Conservation (phyloP, 257 asterid species). For the Solanum lignicaule region DNA sequence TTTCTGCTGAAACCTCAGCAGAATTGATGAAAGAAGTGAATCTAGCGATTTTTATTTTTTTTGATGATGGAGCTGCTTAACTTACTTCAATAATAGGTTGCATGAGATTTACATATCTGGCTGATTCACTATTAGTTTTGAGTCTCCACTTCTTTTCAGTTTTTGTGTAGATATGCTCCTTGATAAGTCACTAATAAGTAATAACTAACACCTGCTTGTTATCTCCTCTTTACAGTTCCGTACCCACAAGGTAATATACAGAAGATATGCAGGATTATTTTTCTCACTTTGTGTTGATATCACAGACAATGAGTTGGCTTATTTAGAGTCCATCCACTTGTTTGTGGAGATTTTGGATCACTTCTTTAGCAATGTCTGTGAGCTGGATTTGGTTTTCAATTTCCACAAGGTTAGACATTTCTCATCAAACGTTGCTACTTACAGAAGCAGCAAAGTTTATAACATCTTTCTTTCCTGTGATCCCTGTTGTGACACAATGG, state of each 20-base stretch:
- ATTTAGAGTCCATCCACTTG: constrained; percentile 83
- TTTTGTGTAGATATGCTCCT: not conserved
- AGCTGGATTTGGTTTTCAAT: constrained; percentile 89
- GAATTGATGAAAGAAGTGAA: not conserved
- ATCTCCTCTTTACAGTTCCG: constrained; percentile 55
- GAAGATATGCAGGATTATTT: constrained; percentile 94
- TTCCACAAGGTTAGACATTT: constrained; percentile 76
- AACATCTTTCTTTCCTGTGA: not conserved
- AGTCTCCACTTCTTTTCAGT: not conserved
- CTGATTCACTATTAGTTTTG: not conserved
- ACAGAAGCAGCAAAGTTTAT: not conserved
- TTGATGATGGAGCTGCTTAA: not conserved
- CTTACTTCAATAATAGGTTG: not conserved
- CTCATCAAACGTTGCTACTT: not conserved
- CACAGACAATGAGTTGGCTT: constrained; percentile 89
- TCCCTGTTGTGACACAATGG: not conserved
- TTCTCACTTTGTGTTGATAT: constrained; percentile 95
- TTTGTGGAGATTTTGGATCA: constrained; percentile 98
- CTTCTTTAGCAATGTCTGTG: constrained; percentile 96
- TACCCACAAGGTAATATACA: constrained; percentile 87
- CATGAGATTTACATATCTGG: not conserved
- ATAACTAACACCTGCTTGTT: not conserved
- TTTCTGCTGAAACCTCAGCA: not conserved
- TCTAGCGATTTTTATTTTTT: not conserved
- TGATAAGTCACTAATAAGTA: not conserved